Percentiles rank a stretch among this genome's conserved stretches.
phyloP scores from a whole-genome alignment of 345 rosid genomes.

The Eucalyptus paniculata region DNA sequence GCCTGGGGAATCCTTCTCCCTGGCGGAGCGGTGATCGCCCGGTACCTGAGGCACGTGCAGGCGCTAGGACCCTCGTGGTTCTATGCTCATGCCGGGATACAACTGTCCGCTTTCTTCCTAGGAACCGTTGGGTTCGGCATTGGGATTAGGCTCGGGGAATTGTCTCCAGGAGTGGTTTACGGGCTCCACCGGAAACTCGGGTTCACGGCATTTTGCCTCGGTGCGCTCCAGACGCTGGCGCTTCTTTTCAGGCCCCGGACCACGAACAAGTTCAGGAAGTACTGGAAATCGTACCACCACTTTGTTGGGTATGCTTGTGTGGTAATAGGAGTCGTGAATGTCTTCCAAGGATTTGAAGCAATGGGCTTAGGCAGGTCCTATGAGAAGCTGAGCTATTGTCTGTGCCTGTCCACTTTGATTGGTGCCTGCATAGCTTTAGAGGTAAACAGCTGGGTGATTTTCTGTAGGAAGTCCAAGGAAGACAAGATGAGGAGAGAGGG shows the following conservation, averaged over 20 bases:
- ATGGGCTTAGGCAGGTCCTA: slow-evolving; percentile 69
- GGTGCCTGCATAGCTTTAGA: slow-evolving; percentile 85
- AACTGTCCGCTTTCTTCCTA: slow-evolving; percentile 37
- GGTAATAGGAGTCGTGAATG: slow-evolving; percentile 90
- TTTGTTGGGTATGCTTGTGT: slow-evolving; percentile 88
- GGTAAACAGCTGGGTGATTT: slow-evolving; percentile 90
- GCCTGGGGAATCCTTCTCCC: slow-evolving; percentile 84
- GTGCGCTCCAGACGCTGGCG: slow-evolving; percentile 67
- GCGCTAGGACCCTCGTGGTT: slow-evolving; percentile 82
- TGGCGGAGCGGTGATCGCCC: slow-evolving; percentile 48
- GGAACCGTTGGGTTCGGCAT: slow-evolving; percentile 68
- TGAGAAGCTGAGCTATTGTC: slow-evolving; percentile 58
- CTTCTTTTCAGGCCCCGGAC: slow-evolving; percentile 78
- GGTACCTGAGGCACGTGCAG: slow-evolving; percentile 65
- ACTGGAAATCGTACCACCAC: slow-evolving; percentile 98
- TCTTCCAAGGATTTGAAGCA: slow-evolving; percentile 88
- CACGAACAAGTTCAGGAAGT: slow-evolving; percentile 73
- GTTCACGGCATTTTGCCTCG: slow-evolving; percentile 47
- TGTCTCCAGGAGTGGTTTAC: slow-evolving; percentile 59
- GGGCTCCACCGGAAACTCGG: slow-evolving; percentile 77
- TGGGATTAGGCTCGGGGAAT: slow-evolving; percentile 61
- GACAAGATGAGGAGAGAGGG: slow-evolving; percentile 88
- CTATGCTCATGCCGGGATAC: slow-evolving; percentile 65
- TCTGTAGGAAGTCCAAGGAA: slow-evolving; percentile 87
- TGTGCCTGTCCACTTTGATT: slow-evolving; percentile 57